Base-by-base conservation (phyloP, 1,284 basidiomycete species). In the Fomitiporia mediterranea region DNA sequence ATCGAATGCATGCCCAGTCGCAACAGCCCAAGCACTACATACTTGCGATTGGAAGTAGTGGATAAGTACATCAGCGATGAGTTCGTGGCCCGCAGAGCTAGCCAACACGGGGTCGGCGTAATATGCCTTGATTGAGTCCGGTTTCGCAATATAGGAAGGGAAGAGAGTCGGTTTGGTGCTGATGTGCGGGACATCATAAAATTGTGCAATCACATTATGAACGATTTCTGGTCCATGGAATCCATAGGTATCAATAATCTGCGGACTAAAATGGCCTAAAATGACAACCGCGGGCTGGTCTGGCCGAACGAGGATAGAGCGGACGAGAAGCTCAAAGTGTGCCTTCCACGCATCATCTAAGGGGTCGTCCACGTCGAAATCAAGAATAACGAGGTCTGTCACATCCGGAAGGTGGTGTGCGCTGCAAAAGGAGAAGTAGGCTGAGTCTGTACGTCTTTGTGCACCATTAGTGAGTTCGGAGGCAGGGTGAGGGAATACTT, bases 381-480 rank as follows among this genome's bases (percentile, higher is more conserved):
- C 94, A 60, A 98, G 74, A 63, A 98, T 92, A 53, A 98, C 86
- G 55, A 98, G 77, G 75, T 97, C 95, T 3, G 92, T 91, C 42
- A 84, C 75, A 68, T 98, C 94, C 3, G 94, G 94, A 5, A 97
- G 77, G 68, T 98, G 94, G 66, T 96, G 94, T 2, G 79, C 79
- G 55, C 84, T 88, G 77, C 95, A 98, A 72, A 87, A 97, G 3
- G 87, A 89, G 74, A 93, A 98, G 74, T 98, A 98, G 2, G 85
- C 86, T 3, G 93, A 94, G 70, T 89, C 89, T 35, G 92, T 93
- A 49, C 84, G 81, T 23, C 91, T 81, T 75, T 94, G 87, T 2
- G 94, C 95, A 30, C 94, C 95, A 69, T 97, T 97, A 13, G 95
- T 98, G 61, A 98, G 80, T 70, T 97, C 94, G 6, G 92, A 92